phyloP scores from a whole-genome alignment of 202 grass and related monocot genomes.

The Digitaria exilis region DNA sequence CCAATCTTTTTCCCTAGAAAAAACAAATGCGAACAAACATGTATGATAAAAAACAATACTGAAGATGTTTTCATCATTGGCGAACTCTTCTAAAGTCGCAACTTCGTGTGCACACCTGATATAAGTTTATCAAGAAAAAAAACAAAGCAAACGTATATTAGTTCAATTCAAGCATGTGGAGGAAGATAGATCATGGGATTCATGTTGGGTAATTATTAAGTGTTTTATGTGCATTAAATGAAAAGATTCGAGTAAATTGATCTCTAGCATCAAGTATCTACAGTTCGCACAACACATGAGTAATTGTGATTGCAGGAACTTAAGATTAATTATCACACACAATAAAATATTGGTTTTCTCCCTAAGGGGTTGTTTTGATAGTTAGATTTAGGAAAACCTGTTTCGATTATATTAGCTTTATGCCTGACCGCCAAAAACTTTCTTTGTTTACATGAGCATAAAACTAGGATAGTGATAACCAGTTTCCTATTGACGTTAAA shows the following conservation, averaged over 20 bases:
- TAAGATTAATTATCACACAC: not conserved
- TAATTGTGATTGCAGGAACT: not conserved
- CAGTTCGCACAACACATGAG: not conserved
- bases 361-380: not conserved
- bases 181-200: constrained; percentile 6
- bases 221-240: not conserved
- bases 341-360: not conserved
- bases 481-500: too few relatives aligned
- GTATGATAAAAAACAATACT: not conserved
- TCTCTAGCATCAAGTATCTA: constrained; percentile 4
- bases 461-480: not conserved
- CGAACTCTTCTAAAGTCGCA: not conserved
- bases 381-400: not conserved
- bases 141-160: not conserved
- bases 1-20: not conserved
- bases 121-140: constrained; percentile 29
- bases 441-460: not conserved
- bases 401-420: not conserved
- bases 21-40: not conserved
- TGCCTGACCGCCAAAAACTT: not conserved
- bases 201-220: not conserved
- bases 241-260: not conserved
- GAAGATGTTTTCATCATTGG: not conserved
- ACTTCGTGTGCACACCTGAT: not conserved
- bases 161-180: constrained; percentile 13